Evolutionary conservation across 2,329 filamentous ascomycete species (phyloP), one percentile per base, ranked within the genome.

Genomic region (Pestalotiopsis fici): DNA sequence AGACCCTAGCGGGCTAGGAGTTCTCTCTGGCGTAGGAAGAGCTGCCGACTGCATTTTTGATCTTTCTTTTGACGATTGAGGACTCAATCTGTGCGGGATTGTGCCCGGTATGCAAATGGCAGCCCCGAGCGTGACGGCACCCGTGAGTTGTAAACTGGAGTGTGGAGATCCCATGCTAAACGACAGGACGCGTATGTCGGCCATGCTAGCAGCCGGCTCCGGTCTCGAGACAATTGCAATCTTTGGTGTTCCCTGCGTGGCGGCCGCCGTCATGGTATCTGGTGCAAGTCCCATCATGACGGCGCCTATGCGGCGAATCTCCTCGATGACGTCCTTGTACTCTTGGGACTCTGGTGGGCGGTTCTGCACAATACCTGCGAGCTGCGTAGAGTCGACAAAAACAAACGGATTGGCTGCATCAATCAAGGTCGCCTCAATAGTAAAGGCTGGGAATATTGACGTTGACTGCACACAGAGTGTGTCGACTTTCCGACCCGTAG

Each of bases 131-230:
- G 83, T 83, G 18, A 87, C 77, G 0, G 82, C 85, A 0, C 85
- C 83, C 0, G 86, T 87, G 27, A 86, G 81, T n/a, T 85, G 86
- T 1, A 87, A 77, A 15, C 82, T 85, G 18, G 82, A 83, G 63
- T 87, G 85, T 2, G 82, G 83, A 65, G 82, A 81, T 6, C 84
- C 83, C 71, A 86, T 86, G 0, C 83, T 86, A 64, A 86, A 81
- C 0, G 85, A 82, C 21, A 80, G 76, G 3, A 82, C 83, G 3
- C 79, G 73, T 3, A 86, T 76, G 73, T 86, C 82, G 1, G 76
- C 68, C 2, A 1, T 4, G 7, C 13, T 6, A 15, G 2, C 5
- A 27, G 55, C 55, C 13, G 2, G 3, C 2, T n/a, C n/a, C 15
- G 55, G 27, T 57, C 23, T 15, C 7, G 21, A 56, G 11, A 86